phyloP scores from a whole-genome alignment of 805 yeast species.

The Teunomyces lycoperdinae region DNA sequence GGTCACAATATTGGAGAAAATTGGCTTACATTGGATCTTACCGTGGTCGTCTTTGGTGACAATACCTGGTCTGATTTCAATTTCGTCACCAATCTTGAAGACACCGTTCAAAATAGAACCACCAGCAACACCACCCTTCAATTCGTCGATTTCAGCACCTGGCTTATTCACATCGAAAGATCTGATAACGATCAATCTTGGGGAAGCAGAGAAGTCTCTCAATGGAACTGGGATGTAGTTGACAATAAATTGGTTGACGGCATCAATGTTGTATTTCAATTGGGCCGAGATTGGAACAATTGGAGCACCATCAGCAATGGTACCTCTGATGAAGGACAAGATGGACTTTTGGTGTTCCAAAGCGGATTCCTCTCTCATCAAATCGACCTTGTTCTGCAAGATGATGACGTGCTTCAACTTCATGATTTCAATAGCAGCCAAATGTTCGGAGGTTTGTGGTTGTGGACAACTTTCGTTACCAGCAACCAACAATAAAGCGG shows the following conservation, averaged over 20 bases:
- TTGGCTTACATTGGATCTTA: constrained; percentile 92
- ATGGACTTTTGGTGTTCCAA: constrained; percentile 93
- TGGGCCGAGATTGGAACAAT: constrained; percentile 98
- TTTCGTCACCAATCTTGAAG: constrained; percentile 94
- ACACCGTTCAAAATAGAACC: constrained; percentile 98
- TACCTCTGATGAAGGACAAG: constrained; percentile 89
- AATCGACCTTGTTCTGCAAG: constrained; percentile 95
- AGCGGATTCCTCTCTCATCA: constrained; percentile 97
- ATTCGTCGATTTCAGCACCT: constrained; percentile 94
- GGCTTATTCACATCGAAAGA: constrained; percentile 99
- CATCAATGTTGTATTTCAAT: constrained; percentile 96
- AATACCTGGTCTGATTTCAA: constrained; percentile 98
- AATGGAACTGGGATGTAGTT: constrained; percentile 94
- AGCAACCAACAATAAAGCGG: constrained; percentile 91
- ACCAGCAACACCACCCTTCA: constrained; percentile 99
- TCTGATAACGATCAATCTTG: constrained; percentile 94
- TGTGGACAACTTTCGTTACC: constrained; percentile 99
- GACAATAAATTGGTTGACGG: constrained; percentile 94
- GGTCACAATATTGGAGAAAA: constrained; percentile 89
- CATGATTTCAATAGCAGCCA: constrained; percentile 99
- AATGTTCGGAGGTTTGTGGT: constrained; percentile 98
- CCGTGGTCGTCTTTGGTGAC: constrained; percentile 89
- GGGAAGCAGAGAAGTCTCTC: constrained; percentile 91
- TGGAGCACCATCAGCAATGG: constrained; percentile 99
- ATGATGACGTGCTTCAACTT: constrained; percentile 94